Evolutionary conservation across 2,329 filamentous ascomycete species (phyloP).

Genomic region (Pseudocercospora crystallina): DNA sequence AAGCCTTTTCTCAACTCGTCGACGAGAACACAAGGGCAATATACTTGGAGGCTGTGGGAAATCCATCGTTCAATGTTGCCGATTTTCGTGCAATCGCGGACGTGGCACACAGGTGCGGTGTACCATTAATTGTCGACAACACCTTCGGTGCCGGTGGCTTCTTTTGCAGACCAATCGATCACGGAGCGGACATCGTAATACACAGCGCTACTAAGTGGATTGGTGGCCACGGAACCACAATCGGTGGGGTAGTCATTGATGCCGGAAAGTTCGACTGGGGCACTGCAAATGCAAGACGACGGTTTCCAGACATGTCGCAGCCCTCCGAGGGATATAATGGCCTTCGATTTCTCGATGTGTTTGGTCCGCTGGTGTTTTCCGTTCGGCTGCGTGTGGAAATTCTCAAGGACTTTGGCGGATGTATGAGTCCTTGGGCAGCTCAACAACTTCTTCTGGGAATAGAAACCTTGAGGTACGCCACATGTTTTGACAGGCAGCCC

Average conservation of each 20-base stretch:
- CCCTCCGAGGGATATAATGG: slow-evolving; percentile 19
- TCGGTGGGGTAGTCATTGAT: slow-evolving; percentile 19
- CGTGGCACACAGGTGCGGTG: slow-evolving; percentile 16
- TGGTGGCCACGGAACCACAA: slow-evolving; percentile 21
- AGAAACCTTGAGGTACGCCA: slow-evolving; percentile 19
- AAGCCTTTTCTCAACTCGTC: slow-evolving; percentile 15
- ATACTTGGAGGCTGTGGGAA: slow-evolving; percentile 19
- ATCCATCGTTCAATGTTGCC: slow-evolving; percentile 15
- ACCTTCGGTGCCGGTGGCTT: slow-evolving; percentile 20
- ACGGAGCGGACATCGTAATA: slow-evolving; percentile 18
- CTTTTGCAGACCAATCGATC: slow-evolving; percentile 19
- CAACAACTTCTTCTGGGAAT: slow-evolving; percentile 19
- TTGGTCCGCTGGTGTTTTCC: slow-evolving; percentile 19
- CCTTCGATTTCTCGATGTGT: slow-evolving; percentile 19
- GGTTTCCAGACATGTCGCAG: slow-evolving; percentile 19
- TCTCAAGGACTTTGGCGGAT: slow-evolving; percentile 18
- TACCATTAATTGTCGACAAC: slow-evolving; percentile 20
- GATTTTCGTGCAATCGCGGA: slow-evolving; percentile 18
- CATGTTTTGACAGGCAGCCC: no score
- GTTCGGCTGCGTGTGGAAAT: slow-evolving; percentile 17
- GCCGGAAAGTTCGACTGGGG: slow-evolving; percentile 20
- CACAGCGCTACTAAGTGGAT: slow-evolving; percentile 20
- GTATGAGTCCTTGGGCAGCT: slow-evolving; percentile 17
- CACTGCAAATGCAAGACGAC: slow-evolving; percentile 7
- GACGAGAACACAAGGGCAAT: slow-evolving; percentile 21